Conservation (phyloP, 2,329 filamentous ascomycete genomes). For the Colletotrichum caudatum region DNA sequence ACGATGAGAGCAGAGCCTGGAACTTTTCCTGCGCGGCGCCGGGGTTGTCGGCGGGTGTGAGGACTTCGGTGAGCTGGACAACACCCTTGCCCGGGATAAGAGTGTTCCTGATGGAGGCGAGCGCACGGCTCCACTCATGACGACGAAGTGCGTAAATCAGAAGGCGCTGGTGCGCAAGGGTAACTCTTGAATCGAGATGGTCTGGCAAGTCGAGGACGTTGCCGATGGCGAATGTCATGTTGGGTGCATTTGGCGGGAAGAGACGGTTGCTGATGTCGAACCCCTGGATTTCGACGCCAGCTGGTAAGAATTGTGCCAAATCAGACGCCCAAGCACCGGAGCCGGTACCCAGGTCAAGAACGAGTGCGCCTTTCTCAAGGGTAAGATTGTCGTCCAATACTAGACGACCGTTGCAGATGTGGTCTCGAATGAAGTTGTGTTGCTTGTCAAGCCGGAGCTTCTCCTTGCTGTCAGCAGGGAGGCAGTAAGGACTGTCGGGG, state of each 20-base stretch:
- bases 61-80: slow-evolving; percentile 10
- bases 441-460: slow-evolving; percentile 4
- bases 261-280: slow-evolving; percentile 8
- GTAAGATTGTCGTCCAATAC: neutral
- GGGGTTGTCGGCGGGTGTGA: neutral
- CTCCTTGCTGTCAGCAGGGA: slow-evolving; percentile 5
- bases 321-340: slow-evolving; percentile 10
- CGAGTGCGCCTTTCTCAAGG: neutral
- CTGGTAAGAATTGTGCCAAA: neutral
- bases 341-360: slow-evolving; percentile 1
- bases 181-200: neutral
- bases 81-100: slow-evolving; percentile 5
- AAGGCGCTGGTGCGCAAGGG: slow-evolving; percentile 3
- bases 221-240: neutral
- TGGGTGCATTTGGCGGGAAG: neutral
- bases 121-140: slow-evolving; percentile 3
- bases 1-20: slow-evolving; percentile 5
- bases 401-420: slow-evolving; percentile 5
- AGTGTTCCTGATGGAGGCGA: neutral
- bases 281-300: neutral
- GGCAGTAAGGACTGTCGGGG: slow-evolving; percentile 2
- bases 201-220: neutral
- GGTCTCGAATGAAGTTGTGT: slow-evolving; percentile 9
- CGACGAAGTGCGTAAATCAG: slow-evolving; percentile 4
- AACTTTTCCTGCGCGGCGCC: slow-evolving; percentile 5